A percentile compares a stretch with the other conserved stretches of the same genome.
Conservation (phyloP, 768 basidiomycete species). For the Termitomyces sp. region DNA sequence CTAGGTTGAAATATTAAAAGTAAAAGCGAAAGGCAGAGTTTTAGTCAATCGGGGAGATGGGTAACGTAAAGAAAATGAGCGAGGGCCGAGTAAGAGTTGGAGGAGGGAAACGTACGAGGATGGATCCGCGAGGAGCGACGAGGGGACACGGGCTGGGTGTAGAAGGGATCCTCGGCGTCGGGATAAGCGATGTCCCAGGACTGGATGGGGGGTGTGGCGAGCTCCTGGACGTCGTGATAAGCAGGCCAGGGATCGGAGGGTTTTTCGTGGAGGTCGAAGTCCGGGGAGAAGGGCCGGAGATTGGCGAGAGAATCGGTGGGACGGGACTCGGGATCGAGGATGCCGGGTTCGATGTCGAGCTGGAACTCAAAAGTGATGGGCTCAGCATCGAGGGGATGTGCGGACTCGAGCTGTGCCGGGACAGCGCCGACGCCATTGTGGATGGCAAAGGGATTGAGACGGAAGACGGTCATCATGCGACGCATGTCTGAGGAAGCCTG, state of each 20-base stretch:
- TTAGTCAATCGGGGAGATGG: neutral
- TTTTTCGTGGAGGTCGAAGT: slow-evolving; percentile 27
- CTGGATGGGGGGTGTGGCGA: slow-evolving; percentile 1
- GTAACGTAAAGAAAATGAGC: neutral
- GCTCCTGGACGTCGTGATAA: neutral
- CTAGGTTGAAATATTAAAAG: neutral
- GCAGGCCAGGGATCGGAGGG: slow-evolving; percentile 14
- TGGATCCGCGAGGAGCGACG: slow-evolving; percentile 10
- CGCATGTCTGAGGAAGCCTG: slow-evolving; percentile 69
- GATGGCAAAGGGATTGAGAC: slow-evolving; percentile 72
- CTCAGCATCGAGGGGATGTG: slow-evolving; percentile 55
- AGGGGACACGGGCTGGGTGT: neutral
- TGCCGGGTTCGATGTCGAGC: slow-evolving; percentile 30
- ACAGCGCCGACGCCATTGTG: slow-evolving; percentile 41
- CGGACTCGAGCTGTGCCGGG: slow-evolving; percentile 36
- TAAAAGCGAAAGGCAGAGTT: neutral
- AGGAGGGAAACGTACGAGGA: slow-evolving; percentile 6
- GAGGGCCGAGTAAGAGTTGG: neutral
- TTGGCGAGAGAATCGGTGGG: neutral
- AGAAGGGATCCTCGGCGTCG: slow-evolving; percentile 8
- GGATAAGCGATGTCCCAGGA: slow-evolving; percentile 17
- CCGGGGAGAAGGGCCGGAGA: slow-evolving; percentile 34
- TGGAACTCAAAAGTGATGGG: slow-evolving; percentile 67
- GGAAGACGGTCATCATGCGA: slow-evolving; percentile 72
- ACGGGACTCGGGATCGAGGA: slow-evolving; percentile 14